phyloP scores from a whole-genome alignment of 148 eudicot genomes.

The Polygonum maritimum region DNA sequence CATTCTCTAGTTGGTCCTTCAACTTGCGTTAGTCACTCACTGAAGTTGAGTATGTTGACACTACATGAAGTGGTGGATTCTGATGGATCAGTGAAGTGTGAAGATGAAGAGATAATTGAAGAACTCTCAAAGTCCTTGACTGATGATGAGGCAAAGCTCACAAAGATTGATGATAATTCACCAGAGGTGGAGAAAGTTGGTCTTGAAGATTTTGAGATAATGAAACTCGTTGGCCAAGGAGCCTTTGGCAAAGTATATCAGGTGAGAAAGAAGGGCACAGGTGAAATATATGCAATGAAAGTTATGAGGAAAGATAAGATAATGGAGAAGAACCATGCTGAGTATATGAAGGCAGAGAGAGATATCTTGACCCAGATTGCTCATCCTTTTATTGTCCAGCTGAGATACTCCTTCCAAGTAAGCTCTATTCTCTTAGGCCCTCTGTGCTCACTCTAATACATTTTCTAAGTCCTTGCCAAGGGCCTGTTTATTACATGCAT shows the following conservation, averaged over 20 bases:
- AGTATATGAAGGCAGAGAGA: constrained; percentile 88
- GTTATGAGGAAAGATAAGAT: constrained; percentile 91
- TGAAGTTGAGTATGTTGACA: constrained; percentile 54
- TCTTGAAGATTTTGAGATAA: constrained; percentile 73
- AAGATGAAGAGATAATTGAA: constrained; percentile 17
- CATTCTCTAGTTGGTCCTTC: constrained; percentile 93
- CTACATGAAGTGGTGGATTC: constrained; percentile 41
- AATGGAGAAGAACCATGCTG: constrained; percentile 87
- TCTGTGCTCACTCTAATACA: too few relatives aligned
- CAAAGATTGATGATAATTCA: constrained; percentile 24
- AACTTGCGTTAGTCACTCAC: constrained; percentile 40
- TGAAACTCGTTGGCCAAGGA: constrained; percentile 83
- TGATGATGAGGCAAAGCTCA: constrained; percentile 18
- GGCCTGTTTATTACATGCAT: neutral
- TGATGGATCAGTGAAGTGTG: constrained; percentile 21
- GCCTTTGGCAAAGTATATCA: constrained; percentile 91
- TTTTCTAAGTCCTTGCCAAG: neutral
- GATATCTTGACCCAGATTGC: constrained; percentile 78
- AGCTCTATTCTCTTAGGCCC: constrained; percentile 1
- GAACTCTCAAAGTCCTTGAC: constrained; percentile 25
- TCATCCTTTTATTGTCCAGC: constrained; percentile 84
- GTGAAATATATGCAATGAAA: constrained; percentile 93
- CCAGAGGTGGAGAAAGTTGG: constrained; percentile 34
- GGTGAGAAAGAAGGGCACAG: constrained; percentile 60
- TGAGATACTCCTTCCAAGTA: constrained; percentile 92